A percentile compares a stretch with the other conserved stretches of the same genome.
These are phyloP conservation scores for Bipolaris victoriae DNA, from an alignment of 2,329 filamentous ascomycete species.

Conservation along the genomic window DNA sequence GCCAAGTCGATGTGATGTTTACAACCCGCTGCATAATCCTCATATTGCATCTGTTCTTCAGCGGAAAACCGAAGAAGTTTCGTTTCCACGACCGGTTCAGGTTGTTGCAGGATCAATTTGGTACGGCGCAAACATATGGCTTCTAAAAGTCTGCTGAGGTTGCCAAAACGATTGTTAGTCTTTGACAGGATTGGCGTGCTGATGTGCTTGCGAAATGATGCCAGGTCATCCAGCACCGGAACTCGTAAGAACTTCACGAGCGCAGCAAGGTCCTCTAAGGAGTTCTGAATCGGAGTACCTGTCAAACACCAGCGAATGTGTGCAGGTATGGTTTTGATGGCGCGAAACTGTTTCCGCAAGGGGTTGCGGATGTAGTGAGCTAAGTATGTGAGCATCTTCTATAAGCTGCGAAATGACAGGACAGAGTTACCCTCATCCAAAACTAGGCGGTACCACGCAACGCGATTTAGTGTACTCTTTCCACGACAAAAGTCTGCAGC, in stretches of 20 bases:
- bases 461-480: slow-evolving; percentile 19
- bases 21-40: slow-evolving; percentile 6
- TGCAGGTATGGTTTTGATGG: slow-evolving; percentile 52
- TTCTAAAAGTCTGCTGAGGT: slow-evolving; percentile 33
- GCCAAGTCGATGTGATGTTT: slow-evolving; percentile 15
- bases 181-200: slow-evolving; percentile 46
- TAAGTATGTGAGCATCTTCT: slow-evolving; percentile 23
- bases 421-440: slow-evolving; percentile 35
- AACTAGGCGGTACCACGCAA: slow-evolving; percentile 40
- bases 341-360: slow-evolving; percentile 53
- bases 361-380: slow-evolving; percentile 60
- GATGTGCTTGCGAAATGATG: slow-evolving; percentile 55
- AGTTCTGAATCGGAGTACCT: slow-evolving; percentile 59
- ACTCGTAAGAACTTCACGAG: slow-evolving; percentile 58
- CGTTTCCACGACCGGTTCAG: slow-evolving; percentile 30
- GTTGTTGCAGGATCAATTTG: slow-evolving; percentile 51
- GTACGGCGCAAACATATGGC: slow-evolving; percentile 53
- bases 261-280: slow-evolving; percentile 59
- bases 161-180: slow-evolving; percentile 32
- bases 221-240: slow-evolving; percentile 51
- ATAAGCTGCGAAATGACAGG: rapidly evolving
- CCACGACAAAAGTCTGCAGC: slow-evolving; percentile 11
- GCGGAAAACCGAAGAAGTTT: slow-evolving; percentile 42
- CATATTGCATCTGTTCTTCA: slow-evolving; percentile 38
- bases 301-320: slow-evolving; percentile 54